Base-by-base conservation (phyloP, 225 moss, liverwort and hornwort species). In the Marchantia paleacea region DNA sequence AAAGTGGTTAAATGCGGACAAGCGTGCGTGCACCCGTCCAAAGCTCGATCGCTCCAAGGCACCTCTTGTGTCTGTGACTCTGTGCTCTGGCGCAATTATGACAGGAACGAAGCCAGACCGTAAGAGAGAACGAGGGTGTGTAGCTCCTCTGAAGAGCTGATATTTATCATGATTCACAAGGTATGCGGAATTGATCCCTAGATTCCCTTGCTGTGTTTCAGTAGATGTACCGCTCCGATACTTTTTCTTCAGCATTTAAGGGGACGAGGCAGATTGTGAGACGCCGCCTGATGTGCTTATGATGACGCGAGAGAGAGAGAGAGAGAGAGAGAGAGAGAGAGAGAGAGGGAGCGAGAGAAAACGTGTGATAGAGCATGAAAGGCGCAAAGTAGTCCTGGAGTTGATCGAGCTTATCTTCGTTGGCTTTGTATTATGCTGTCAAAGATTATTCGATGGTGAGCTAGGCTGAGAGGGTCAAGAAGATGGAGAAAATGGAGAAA, bases 401-500 rank as follows among this genome's bases (percentile, higher is more conserved):
- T 2, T 7, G 54, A 28, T 3, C 11, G 26, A 57, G 54, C n/a
- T 16, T 26, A 19, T 0, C 9, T 39, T 20, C 24, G 24, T 12
- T 57, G 14, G 28, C 28, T 22, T 26, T 49, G 52, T 22, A n/a
- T 75, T 55, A 4, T 8, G 2, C 20, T 12, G 0, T 52, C 15
- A 15, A 55, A 75, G 60, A 18, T n/a, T 9, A 7, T 61, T 14
- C 39, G 68, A 75, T 75, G 74, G 74, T 19, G 55, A 75, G 74
- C 74, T 75, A 75, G 74, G 15, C 24, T 29, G 55, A 29, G 13
- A 68, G 15, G 14, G 19, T 20, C 61, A 20, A 61, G 76, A 57
- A 54, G 54, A 75, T 54, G 75, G 75, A 75, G 55, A 75, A 20
- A 20, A 55, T 14, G 25, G 79, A 79, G 22, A 70, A 26, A 53